These are phyloP conservation scores for Candida easanensis DNA, from an alignment of 805 yeast genomes.

Conservation along the genomic window DNA sequence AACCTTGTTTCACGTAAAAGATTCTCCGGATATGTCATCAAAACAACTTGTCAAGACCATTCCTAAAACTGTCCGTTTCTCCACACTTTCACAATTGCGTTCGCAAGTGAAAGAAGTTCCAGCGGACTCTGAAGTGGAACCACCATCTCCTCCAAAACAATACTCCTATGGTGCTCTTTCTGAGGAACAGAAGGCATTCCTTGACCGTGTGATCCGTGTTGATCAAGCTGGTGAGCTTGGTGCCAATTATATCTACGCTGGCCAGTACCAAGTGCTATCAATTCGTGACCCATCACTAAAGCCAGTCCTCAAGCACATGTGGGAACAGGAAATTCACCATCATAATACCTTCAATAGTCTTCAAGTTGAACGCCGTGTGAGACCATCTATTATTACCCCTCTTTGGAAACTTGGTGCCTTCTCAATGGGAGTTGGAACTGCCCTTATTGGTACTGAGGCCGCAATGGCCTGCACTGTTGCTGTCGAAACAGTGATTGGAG, in stretches of 20 bases:
- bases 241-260: slow-evolving; percentile 89
- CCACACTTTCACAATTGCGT: slow-evolving; percentile 23
- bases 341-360: slow-evolving; percentile 79
- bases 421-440: slow-evolving; percentile 83
- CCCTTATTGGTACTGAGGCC: slow-evolving; percentile 84
- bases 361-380: slow-evolving; percentile 73
- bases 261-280: slow-evolving; percentile 78
- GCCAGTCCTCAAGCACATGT: slow-evolving; percentile 87
- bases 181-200: slow-evolving; percentile 62
- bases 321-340: slow-evolving; percentile 96
- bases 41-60: slow-evolving; percentile 12
- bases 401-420: slow-evolving; percentile 91
- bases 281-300: slow-evolving; percentile 69
- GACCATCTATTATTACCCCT: slow-evolving; percentile 92
- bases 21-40: no score
- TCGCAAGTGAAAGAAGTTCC: slow-evolving; percentile 13
- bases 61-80: slow-evolving; percentile 18
- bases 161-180: slow-evolving; percentile 26
- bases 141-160: slow-evolving; percentile 5
- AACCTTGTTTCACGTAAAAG: no score
- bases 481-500: slow-evolving; percentile 96
- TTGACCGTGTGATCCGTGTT: slow-evolving; percentile 78
- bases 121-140: background rate
- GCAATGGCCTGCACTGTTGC: slow-evolving; percentile 99
- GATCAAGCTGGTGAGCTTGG: slow-evolving; percentile 99